Evolutionary conservation across 2,329 filamentous ascomycete species (phyloP).

Genomic region (Ophiobolus disseminans): DNA sequence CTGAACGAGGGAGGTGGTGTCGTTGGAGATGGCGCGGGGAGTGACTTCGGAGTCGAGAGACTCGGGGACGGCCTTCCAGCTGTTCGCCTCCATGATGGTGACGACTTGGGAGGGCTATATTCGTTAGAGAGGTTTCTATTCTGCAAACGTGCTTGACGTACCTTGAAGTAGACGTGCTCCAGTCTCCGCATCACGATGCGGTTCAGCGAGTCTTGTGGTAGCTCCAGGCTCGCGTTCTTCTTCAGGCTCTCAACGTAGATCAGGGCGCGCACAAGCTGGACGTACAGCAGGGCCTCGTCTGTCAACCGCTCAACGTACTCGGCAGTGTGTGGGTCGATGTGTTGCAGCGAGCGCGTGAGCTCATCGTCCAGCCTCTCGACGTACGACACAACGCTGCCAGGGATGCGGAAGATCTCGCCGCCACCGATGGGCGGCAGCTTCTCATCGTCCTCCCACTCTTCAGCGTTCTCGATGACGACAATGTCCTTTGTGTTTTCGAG

Average conservation of each 20-base stretch:
- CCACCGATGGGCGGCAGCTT: conserved; percentile 78
- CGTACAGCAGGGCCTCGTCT: conserved; percentile 90
- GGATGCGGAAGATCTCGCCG: conserved; percentile 86
- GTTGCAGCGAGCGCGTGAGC: conserved; percentile 94
- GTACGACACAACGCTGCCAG: conserved; percentile 92
- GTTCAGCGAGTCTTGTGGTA: conserved; percentile 87
- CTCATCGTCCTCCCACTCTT: conserved; percentile 99
- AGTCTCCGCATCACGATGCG: conserved; percentile 90
- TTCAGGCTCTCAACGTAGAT: conserved; percentile 86
- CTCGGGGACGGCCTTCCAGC: conserved; percentile 80
- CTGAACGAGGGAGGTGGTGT: conserved; percentile 79
- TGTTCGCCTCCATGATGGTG: conserved; percentile 91
- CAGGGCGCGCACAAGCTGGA: conserved; percentile 85
- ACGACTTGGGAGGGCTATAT: conserved; percentile 84
- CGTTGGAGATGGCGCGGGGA: conserved; percentile 70
- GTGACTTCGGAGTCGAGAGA: conserved; percentile 80
- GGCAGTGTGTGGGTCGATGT: conserved; percentile 96
- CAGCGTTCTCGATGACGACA: conserved; percentile 86
- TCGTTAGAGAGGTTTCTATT: conserved; percentile 27
- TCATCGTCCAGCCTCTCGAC: conserved; percentile 96
- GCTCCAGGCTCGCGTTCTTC: conserved; percentile 72
- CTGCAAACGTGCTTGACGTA: too few species aligned
- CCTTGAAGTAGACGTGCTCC: conserved; percentile 99
- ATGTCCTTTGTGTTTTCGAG: conserved; percentile 82
- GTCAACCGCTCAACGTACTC: conserved; percentile 96